Conservation (phyloP, 2,329 filamentous ascomycete species). For the Botrytis fabae region DNA sequence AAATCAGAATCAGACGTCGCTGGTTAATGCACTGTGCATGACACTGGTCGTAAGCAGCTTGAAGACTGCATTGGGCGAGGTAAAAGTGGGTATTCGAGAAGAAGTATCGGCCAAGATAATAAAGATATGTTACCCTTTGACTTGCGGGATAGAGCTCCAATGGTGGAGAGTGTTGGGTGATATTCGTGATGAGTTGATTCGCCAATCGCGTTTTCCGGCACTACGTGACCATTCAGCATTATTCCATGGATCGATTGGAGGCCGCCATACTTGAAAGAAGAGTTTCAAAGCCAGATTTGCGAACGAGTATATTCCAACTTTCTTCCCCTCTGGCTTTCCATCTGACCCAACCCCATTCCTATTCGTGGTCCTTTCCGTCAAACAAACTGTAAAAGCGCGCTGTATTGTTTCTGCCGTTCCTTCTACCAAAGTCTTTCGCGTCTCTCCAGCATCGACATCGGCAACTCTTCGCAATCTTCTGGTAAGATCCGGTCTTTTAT, state of each 20-base stretch:
- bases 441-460: conserved; percentile 61
- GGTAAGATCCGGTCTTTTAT: conserved; percentile 76
- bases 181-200: conserved; percentile 86
- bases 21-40: conserved; percentile 73
- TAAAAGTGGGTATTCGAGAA: conserved; percentile 83
- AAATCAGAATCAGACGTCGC: conserved; percentile 76
- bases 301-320: conserved; percentile 85
- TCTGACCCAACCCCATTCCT: conserved; percentile 52
- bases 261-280: conserved; percentile 68
- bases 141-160: conserved; percentile 78
- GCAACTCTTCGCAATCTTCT: conserved; percentile 55
- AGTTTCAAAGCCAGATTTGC: conserved; percentile 89
- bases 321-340: conserved; percentile 76
- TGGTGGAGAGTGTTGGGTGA: conserved; percentile 79
- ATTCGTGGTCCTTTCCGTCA: conserved; percentile 74
- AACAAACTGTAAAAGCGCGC: conserved; percentile 85
- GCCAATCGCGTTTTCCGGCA: conserved; percentile 81
- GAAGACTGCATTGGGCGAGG: conserved; percentile 71
- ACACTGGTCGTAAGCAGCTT: conserved; percentile 79
- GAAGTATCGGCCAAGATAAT: conserved; percentile 89
- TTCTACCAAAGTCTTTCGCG: conserved; percentile 78
- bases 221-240: conserved; percentile 42
- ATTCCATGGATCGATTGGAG: conserved; percentile 17
- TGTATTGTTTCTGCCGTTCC: conserved; percentile 86
- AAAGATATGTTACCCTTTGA: conserved; percentile 88